Evolutionary conservation across 1,139 yeast genomes (phyloP).

Genomic region (Magnusiomyces suaveolens): DNA sequence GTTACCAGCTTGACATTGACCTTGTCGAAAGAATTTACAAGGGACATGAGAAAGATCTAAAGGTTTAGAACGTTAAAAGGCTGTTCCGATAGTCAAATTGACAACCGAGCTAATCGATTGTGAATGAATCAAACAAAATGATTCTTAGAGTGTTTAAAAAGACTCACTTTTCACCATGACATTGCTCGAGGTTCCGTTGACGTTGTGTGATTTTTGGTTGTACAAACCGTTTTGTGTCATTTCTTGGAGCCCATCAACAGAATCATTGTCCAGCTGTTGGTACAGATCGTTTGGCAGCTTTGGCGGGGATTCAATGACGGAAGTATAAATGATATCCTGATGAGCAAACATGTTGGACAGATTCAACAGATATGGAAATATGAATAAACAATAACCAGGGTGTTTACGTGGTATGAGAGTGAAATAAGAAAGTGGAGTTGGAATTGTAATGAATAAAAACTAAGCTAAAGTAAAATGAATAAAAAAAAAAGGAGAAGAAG

Average conservation of each 20-base stretch:
- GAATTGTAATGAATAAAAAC: too few species aligned
- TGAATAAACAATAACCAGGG: too few species aligned
- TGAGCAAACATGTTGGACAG: neutral
- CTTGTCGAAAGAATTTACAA: slow-evolving; percentile 84
- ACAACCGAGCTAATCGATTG: too few species aligned
- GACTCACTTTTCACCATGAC: slow-evolving; percentile 3
- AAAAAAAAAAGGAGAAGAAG: too few species aligned
- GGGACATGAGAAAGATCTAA: slow-evolving; percentile 78
- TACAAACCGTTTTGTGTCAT: neutral
- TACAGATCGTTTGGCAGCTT: slow-evolving; percentile 1
- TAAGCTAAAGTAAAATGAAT: too few species aligned
- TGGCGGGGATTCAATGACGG: neutral
- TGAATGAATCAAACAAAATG: too few species aligned
- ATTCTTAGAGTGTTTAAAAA: neutral
- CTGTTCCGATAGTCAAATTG: too few species aligned
- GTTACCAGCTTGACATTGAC: slow-evolving; percentile 87
- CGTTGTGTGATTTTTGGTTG: neutral
- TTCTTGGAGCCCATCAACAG: too few species aligned
- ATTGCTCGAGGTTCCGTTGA: neutral
- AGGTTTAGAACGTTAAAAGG: too few species aligned
- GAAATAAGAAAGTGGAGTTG: too few species aligned
- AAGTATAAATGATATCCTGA: neutral
- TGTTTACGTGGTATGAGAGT: too few species aligned
- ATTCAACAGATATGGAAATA: too few species aligned
- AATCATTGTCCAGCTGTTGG: neutral